Base-by-base conservation (phyloP, 768 basidiomycete genomes). In the Leccinum variicolor region DNA sequence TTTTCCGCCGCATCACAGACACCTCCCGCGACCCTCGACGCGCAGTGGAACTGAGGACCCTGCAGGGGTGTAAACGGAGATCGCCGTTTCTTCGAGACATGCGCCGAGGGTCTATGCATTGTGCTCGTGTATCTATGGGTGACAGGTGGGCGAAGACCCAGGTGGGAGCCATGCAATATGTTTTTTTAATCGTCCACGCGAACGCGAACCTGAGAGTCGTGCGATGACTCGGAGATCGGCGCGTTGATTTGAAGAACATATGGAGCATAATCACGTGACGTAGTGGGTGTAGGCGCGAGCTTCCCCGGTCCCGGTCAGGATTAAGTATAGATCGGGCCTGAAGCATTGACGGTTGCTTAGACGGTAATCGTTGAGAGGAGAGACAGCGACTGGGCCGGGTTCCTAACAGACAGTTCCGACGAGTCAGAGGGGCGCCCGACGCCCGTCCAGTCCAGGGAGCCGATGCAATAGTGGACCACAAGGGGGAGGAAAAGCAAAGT, bases 11-110 rank as follows among this genome's bases (percentile, higher is more conserved):
- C 2, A 19, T 19, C 41, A 19, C 9, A 43, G 9, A 19, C 10
- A 11, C 41, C 47, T 50, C 50, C 50, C 50, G 50, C 50, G 50
- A 51, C 50, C 50, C 50, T 51, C 50, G n/a, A 51, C 50, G 31
- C 14, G 49, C 49, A 26, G 49, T 50, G 49, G 49, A 50, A 19
- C 26, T 5, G 26, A 9, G 26, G 29, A 31, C 29, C 49, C 28
- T 50, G 49, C n/a, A 50, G 26, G 49, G 49, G 11, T 48, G 26
- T 0, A 10, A 48, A 31, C 31, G 31, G 50, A 34, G 50, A 51
- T 51, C 15, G 31, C 50, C 31, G 50, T 43, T 50, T 31, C 28
- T n/a, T 25, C 28, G 47, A 28, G 47, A 48, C 41, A 48, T 21
- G 25, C 47, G 11, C 23, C 25, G 47, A 21, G 47, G 25, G 19